Conservation (phyloP, 129 eudicot species). For the Helianthus tuberosus region DNA sequence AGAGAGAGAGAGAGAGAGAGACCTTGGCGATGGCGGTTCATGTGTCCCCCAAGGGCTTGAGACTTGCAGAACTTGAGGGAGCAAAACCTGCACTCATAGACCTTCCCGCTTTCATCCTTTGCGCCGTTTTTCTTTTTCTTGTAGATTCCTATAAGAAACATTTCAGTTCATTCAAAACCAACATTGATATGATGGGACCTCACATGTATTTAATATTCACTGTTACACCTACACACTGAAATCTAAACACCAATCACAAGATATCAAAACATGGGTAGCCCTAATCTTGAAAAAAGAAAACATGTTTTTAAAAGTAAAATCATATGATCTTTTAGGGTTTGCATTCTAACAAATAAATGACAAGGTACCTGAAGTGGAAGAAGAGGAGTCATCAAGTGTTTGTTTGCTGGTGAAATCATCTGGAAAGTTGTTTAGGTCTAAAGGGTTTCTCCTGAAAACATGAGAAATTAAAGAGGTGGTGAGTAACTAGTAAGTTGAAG, state of each 20-base stretch:
- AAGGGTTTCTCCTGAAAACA: conserved; percentile 87
- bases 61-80: conserved; percentile 98
- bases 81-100: conserved; percentile 98
- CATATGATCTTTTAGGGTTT: background rate
- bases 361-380: conserved; percentile 57
- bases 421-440: conserved; percentile 92
- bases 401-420: conserved; percentile 75
- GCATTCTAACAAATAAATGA: background rate
- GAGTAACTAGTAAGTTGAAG: conserved; percentile 7
- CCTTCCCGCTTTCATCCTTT: conserved; percentile 69
- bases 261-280: background rate
- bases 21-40: conserved; percentile 99
- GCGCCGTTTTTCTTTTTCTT: conserved; percentile 85
- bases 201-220: conserved; percentile 28
- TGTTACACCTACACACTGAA: conserved; percentile 28
- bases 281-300: background rate
- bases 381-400: conserved; percentile 66
- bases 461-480: background rate
- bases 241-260: conserved; percentile 25
- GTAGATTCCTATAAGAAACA: conserved; percentile 27
- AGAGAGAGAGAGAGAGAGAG: conserved; percentile 32
- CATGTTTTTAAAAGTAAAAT: conserved; percentile 16
- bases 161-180: conserved; percentile 27
- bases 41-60: conserved; percentile 99
- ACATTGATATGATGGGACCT: conserved; percentile 41